Conservation (phyloP, 1,284 basidiomycete genomes). For the Puccinia triticina region DNA sequence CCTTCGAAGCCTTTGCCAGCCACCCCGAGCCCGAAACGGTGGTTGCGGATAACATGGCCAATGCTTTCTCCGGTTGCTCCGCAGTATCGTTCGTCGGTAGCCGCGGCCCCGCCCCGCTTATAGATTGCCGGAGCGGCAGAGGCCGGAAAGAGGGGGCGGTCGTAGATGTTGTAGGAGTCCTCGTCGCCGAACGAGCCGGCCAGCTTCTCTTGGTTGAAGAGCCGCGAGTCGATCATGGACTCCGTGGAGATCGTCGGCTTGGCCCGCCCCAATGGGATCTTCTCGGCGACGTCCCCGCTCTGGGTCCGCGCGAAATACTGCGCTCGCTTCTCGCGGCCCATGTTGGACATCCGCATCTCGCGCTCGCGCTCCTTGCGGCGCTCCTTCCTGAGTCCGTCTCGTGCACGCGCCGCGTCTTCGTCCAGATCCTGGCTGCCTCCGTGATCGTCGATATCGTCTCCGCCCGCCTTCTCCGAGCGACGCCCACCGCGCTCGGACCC, state of each 20-base stretch:
- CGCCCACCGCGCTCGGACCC: constrained; percentile 27
- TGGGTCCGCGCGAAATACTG: constrained; percentile 92
- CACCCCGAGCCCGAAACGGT: constrained; percentile 85
- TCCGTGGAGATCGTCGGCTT: constrained; percentile 95
- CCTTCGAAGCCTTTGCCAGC: constrained; percentile 84
- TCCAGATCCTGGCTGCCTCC: constrained; percentile 65
- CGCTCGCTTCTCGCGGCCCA: constrained; percentile 94
- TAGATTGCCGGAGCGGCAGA: constrained; percentile 97
- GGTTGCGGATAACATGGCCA: constrained; percentile 82
- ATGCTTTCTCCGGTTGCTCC: constrained; percentile 94
- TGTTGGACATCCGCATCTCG: constrained; percentile 98
- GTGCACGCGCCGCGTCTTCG: constrained; percentile 79
- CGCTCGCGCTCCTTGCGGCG: constrained; percentile 91
- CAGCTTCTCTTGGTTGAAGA: constrained; percentile 94
- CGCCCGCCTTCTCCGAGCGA: background rate
- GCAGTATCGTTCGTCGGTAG: constrained; percentile 74
- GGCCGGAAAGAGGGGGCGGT: constrained; percentile 92
- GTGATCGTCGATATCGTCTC: background rate
- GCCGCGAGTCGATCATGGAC: constrained; percentile 90
- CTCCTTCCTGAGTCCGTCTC: constrained; percentile 87
- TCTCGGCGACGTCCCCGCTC: constrained; percentile 98
- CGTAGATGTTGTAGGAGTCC: constrained; percentile 90
- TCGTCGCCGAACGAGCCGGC: constrained; percentile 82
- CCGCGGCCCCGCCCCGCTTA: constrained; percentile 72
- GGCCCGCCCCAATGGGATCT: constrained; percentile 94